A percentile compares a stretch with the other conserved stretches of the same genome.
Evolutionary conservation across 495 filamentous ascomycete species (phyloP).

Genomic region (Talaromyces proteolyticus): DNA sequence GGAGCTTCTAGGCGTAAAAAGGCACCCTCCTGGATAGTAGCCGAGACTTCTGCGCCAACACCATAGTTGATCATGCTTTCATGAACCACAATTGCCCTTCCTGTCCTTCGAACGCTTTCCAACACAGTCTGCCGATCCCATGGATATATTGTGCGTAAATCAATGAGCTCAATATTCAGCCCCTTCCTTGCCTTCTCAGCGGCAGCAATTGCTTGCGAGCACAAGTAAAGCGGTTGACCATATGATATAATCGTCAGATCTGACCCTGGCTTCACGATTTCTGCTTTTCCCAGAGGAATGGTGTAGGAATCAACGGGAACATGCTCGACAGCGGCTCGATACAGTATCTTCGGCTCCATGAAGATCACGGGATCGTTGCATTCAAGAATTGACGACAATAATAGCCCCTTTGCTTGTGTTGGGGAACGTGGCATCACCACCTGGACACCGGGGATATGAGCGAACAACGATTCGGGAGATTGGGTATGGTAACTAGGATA

Average conservation of each 20-base stretch:
- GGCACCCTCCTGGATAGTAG: constrained; percentile 83
- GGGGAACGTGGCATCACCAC: constrained; percentile 91
- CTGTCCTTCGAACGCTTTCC: constrained; percentile 84
- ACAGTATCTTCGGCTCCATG: constrained; percentile 95
- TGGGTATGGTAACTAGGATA: constrained; percentile 76
- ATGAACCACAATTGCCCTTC: constrained; percentile 86
- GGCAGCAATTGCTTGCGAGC: constrained; percentile 69
- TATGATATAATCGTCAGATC: constrained; percentile 88
- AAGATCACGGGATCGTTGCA: constrained; percentile 90
- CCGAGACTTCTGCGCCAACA: constrained; percentile 87
- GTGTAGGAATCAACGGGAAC: constrained; percentile 80
- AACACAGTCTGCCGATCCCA: constrained; percentile 88
- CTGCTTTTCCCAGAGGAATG: constrained; percentile 82
- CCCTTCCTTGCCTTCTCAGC: constrained; percentile 73
- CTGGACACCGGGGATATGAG: constrained; percentile 82
- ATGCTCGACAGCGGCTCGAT: constrained; percentile 91
- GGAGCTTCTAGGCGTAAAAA: constrained; percentile 91
- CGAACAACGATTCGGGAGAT: constrained; percentile 87
- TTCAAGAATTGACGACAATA: constrained; percentile 70
- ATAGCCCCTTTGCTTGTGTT: constrained; percentile 84
- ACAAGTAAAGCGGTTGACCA: constrained; percentile 87
- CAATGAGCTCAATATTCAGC: constrained; percentile 80
- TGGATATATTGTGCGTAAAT: constrained; percentile 86
- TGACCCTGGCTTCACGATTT: constrained; percentile 76
- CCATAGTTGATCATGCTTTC: constrained; percentile 96